Percentiles rank a stretch among this genome's conserved stretches.
Evolutionary conservation across 2,329 filamentous ascomycete genomes (phyloP).

Genomic region (Penicillium olsonii): DNA sequence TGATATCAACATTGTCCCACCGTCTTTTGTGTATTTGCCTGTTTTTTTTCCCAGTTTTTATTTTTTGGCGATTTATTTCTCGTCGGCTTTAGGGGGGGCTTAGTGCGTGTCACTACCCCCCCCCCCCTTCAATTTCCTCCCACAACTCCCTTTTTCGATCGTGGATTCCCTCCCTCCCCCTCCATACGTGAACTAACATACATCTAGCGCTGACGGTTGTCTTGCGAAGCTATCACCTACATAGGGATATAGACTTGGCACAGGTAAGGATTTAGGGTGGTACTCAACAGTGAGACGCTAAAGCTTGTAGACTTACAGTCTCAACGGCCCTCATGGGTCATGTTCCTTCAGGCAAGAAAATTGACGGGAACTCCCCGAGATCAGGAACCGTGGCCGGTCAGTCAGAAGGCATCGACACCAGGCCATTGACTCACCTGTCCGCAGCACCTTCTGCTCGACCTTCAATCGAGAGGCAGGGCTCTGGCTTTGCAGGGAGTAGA

Average conservation of each 20-base stretch:
- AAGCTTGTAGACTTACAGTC: not conserved
- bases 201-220: not conserved
- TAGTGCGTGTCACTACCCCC: not conserved
- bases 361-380: slow-evolving; percentile 11
- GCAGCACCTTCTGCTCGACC: slow-evolving; percentile 14
- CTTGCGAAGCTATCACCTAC: not conserved
- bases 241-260: not conserved
- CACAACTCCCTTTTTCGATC: not conserved
- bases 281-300: not conserved
- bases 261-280: not conserved
- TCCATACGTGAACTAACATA: not conserved
- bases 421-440: slow-evolving; percentile 2
- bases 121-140: not conserved
- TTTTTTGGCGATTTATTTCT: not conserved
- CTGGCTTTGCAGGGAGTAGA: slow-evolving; percentile 18
- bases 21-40: not conserved
- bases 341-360: slow-evolving; percentile 26
- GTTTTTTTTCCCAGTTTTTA: not conserved
- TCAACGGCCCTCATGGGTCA: slow-evolving; percentile 29
- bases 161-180: no score
- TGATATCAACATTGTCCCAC: slow-evolving; percentile 1
- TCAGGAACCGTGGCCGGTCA: slow-evolving; percentile 15
- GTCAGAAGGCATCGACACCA: not conserved
- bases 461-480: slow-evolving; percentile 22
- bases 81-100: not conserved